A percentile compares a stretch with the other conserved stretches of the same genome.
Conservation (phyloP, 1,284 basidiomycete genomes). For the Sporisorium iseilematis-ciliati region DNA sequence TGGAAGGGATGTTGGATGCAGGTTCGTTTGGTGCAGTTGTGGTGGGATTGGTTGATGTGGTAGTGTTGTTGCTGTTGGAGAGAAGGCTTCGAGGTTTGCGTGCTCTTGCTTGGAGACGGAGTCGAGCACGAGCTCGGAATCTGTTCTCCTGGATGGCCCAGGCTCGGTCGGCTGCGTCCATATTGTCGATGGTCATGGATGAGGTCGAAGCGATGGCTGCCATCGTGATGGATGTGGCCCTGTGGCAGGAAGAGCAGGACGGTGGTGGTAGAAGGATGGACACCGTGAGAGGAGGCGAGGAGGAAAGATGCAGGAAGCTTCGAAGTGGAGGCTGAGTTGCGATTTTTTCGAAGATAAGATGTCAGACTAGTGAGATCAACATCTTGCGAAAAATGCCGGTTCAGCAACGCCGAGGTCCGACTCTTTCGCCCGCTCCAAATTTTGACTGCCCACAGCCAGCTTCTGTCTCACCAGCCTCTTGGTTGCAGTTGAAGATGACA, state of each 20-base stretch:
- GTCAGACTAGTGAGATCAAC: not conserved
- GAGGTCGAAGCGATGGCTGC: constrained; percentile 23
- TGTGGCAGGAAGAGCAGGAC: not conserved
- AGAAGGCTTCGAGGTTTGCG: constrained; percentile 21
- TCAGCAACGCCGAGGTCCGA: not conserved
- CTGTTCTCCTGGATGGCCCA: constrained; percentile 50
- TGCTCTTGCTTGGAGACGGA: constrained; percentile 39
- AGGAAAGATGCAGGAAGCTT: not conserved
- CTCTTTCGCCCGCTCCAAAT: not conserved
- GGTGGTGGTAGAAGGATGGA: not conserved
- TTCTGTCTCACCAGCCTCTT: too few species aligned
- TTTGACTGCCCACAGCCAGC: not conserved
- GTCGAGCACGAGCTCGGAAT: constrained; percentile 33
- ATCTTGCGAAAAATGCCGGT: not conserved
- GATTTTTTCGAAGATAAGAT: not conserved
- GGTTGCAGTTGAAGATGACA: too few species aligned
- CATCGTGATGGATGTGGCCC: constrained; percentile 8
- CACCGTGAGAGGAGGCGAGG: not conserved
- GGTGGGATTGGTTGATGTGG: not conserved
- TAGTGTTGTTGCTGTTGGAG: constrained; percentile 20
- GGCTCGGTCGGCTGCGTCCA: constrained; percentile 40
- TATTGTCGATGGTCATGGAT: constrained; percentile 22
- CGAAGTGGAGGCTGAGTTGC: constrained; percentile 47
- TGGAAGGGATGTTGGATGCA: constrained; percentile 20
- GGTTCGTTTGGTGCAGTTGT: constrained; percentile 8